Base-by-base conservation (phyloP, 108 stramenopile genomes). In the Nannochloropsis gaditana region DNA sequence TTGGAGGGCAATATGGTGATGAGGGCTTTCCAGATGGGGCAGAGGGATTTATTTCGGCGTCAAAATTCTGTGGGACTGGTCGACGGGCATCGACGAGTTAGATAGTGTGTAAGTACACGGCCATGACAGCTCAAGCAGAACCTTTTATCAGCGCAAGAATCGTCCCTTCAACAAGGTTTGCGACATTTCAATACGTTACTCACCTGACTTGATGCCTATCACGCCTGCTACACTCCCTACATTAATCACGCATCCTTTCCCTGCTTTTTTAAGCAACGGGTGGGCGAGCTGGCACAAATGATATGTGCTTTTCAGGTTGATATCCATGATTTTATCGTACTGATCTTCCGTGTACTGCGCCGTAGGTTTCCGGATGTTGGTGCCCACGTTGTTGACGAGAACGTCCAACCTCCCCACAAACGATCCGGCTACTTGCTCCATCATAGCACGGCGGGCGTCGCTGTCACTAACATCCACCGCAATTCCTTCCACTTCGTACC, bases 351-450 rank as follows among this genome's bases (percentile, higher is more conserved):
- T 95, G 85, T 95, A 95, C 43, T 96, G 96, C 41, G 92, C 84
- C 43, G 95, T 94, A 31, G 92, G 84, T 86, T 95, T 97, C 43
- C 96, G 92, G 83, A 96, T 93, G 85, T 95, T 97, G 80, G 95
- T 95, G 21, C 97, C 97, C 43, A 98, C 97, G 90, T 98, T 98
- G 90, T 98, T 98, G 44, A 98, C 93, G 15, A 98, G 89, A 80
- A 96, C 92, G 92, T 98, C 96, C 50, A 98, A 84, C 42, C 44
- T 45, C 6, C 84, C 88, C 5, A 80, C 91, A 42, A 89, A 87
- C 5, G 84, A 41, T 19, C 87, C 86, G 43, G 85, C 88, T 6
- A 84, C 90, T 59, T 89, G 82, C n/a, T 90, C 84, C 19, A 86
- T 42, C 21, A 92, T 47, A 9, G 47, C 45, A 44, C 83, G 50